Base-by-base conservation (phyloP, 257 asterid species). In the Cynanchum wilfordii region DNA sequence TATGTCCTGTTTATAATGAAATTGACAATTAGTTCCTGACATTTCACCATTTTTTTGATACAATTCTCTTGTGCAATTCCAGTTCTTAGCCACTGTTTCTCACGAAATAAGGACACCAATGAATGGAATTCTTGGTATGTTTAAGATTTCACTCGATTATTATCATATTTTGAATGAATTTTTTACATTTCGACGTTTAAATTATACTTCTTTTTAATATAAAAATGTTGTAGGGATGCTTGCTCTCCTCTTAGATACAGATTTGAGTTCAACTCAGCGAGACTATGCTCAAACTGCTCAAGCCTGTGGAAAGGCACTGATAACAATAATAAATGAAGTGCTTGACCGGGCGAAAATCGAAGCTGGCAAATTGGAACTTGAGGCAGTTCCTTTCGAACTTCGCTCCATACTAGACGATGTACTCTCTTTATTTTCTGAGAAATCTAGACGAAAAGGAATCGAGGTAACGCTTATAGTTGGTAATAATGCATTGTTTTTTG, bases 81-180 rank as follows among this genome's bases (percentile, higher is more conserved):
- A 90, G 98, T 93, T 93, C 83, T 75, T 93, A 69, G 98, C 98
- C 56, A 93, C 98, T 24, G 97, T 93, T 86, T 93, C 98, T 29
- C 98, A 93, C 71, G 98, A 93, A 84, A 93, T 93, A 73, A 82
- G 98, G 84, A 93, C 98, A 78, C 97, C 98, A 24, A 90, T 93
- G 98, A 91, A 93, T 52, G 98, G 98, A 44, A 83, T 93, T 75
- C 86, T 93, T 60, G 98, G 98, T 93, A 93, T 25, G 77, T 67
- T 8, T 24, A 16, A 62, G 30, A 70, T 38, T 58, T 55, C 38
- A 27, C 45, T 55, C 62, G 17, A 45, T 65, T 30, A 40, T 73
- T 67, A 24, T 30, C 56, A 59, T 22, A 42, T 29, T 9, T 36
- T 65, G 62, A 17, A 24, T 49, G 49, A 29, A 9, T 33, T 7